phyloP scores from a whole-genome alignment of 371 early-diverging fungal genomes.

The Apophysomyces elegans region DNA sequence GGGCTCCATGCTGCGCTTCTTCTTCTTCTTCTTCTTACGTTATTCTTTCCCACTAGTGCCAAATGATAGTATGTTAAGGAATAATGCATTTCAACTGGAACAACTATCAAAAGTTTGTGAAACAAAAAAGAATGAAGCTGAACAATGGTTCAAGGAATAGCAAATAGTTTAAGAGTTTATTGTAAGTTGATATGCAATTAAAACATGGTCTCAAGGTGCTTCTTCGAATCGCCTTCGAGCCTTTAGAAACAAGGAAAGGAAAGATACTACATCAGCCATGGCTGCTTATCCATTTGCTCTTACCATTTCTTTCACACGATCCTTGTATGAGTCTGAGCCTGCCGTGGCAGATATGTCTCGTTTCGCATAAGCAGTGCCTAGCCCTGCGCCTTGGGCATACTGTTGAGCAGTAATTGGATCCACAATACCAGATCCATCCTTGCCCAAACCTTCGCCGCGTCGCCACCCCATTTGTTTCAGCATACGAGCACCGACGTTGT shows the following conservation, averaged over 20 bases:
- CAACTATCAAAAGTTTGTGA: too few relatives aligned
- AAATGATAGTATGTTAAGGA: too few relatives aligned
- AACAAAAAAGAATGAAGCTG: too few relatives aligned
- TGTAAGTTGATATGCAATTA: neutral
- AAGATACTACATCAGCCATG: neutral
- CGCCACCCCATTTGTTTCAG: constrained; percentile 52
- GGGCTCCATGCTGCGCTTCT: too few relatives aligned
- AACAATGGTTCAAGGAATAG: neutral
- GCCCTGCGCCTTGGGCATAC: constrained; percentile 43
- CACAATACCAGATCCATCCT: constrained; percentile 44
- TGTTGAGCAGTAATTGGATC: constrained; percentile 47
- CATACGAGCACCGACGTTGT: constrained; percentile 49
- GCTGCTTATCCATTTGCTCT: neutral
- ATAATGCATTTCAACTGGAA: too few relatives aligned
- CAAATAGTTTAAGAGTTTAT: neutral
- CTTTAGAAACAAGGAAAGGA: neutral
- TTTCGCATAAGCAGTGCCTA: constrained; percentile 31
- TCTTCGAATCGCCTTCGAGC: constrained; percentile 8
- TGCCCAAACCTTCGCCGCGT: constrained; percentile 49
- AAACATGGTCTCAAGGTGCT: neutral
- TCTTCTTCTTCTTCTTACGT: too few relatives aligned
- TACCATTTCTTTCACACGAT: constrained; percentile 30
- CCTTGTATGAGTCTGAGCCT: constrained; percentile 18
- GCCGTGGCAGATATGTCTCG: constrained; percentile 7
- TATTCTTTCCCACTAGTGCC: too few relatives aligned